A percentile compares a stretch with the other conserved stretches of the same genome.
These are phyloP conservation scores for Corynespora cassiicola DNA, from an alignment of 2,329 filamentous ascomycete species.

Conservation along the genomic window DNA sequence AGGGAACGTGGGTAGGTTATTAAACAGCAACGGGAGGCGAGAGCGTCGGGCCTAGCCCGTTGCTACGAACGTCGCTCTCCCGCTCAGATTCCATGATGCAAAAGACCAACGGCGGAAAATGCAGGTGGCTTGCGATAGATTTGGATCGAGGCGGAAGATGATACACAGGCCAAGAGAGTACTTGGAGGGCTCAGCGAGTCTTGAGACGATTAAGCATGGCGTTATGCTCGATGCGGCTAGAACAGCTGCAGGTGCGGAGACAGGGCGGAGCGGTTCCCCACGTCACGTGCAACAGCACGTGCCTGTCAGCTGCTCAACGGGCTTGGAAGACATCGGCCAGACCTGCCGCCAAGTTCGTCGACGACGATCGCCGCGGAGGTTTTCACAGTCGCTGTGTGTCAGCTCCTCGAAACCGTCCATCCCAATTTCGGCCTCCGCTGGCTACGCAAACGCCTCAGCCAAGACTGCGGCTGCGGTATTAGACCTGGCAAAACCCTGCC, in stretches of 20 bases:
- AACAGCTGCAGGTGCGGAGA: too few species aligned
- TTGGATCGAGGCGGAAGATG: conserved; percentile 17
- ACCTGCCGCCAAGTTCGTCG: too few species aligned
- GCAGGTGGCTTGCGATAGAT: conserved; percentile 13
- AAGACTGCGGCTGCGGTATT: conserved; percentile 17
- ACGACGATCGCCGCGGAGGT: conserved; percentile 15
- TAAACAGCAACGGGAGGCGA: conserved; percentile 36
- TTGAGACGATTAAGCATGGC: too few species aligned
- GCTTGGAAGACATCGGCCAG: too few species aligned
- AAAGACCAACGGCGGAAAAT: conserved; percentile 5
- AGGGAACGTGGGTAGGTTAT: conserved; percentile 36
- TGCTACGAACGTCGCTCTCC: conserved; percentile 8
- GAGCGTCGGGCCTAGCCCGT: conserved; percentile 11
- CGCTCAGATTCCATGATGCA: background rate
- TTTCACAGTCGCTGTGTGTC: conserved; percentile 7
- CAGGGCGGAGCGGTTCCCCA: too few species aligned
- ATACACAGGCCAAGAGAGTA: conserved; percentile 20
- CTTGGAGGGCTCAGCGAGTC: conserved; percentile 12
- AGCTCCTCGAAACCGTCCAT: conserved; percentile 17
- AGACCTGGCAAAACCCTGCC: conserved; percentile 10
- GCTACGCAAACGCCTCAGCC: conserved; percentile 27
- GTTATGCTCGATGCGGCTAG: too few species aligned
- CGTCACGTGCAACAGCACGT: background rate
- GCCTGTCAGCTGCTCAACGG: too few species aligned
- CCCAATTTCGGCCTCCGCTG: conserved; percentile 20